Evolutionary conservation across 768 basidiomycete species (phyloP).

Genomic region (Rhodocollybia butyracea): DNA sequence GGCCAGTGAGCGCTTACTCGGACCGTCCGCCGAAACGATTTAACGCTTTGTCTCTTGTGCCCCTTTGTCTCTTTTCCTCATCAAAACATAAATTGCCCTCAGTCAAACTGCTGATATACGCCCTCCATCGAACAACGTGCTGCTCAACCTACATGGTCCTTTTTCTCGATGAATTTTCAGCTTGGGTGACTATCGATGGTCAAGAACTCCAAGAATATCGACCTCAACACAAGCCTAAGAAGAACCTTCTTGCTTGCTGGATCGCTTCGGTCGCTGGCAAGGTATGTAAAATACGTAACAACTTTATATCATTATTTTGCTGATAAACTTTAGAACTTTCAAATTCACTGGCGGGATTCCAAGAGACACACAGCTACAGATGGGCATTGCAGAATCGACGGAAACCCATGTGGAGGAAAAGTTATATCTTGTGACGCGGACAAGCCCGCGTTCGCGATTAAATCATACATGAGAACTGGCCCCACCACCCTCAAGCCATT

Average conservation of each 20-base stretch:
- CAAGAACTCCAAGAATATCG: background rate
- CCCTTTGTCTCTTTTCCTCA: too few species aligned
- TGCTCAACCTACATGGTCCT: background rate
- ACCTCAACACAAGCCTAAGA: background rate
- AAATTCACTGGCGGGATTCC: conserved; percentile 1
- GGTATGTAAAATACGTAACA: too few species aligned
- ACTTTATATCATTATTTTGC: too few species aligned
- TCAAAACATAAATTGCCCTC: too few species aligned
- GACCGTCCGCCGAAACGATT: too few species aligned
- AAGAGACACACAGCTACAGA: background rate
- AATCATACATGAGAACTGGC: background rate
- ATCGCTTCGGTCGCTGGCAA: background rate
- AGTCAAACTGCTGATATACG: too few species aligned
- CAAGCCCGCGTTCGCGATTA: background rate
- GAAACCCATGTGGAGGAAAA: background rate
- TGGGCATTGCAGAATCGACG: background rate
- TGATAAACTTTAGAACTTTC: background rate
- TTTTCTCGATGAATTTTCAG: background rate
- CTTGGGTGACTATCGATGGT: background rate
- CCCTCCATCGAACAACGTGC: background rate
- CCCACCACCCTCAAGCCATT: background rate
- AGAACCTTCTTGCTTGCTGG: background rate
- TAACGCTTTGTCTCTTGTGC: too few species aligned
- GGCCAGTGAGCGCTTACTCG: too few species aligned
- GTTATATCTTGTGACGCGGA: background rate